Evolutionary conservation across 2,329 filamentous ascomycete species (phyloP).

Genomic region (Rhexocercosporidium sp.): DNA sequence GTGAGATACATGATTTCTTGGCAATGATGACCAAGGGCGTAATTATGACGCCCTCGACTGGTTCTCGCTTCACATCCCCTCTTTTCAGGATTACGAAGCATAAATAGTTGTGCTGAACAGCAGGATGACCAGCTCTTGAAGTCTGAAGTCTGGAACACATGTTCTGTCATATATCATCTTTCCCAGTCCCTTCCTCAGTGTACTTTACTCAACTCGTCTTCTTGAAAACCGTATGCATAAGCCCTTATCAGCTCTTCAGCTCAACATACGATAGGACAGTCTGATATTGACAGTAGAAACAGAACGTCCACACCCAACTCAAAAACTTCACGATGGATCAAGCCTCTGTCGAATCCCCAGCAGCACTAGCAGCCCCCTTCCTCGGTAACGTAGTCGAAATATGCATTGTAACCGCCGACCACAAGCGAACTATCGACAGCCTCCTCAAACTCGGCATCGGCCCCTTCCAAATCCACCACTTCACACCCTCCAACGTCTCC

Average conservation of each 20-base stretch:
- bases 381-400: neutral
- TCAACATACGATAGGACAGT: too few species aligned
- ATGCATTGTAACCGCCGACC: neutral
- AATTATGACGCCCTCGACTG: neutral
- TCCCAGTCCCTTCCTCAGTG: too few species aligned
- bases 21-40: neutral
- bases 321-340: neutral
- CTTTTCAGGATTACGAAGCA: neutral
- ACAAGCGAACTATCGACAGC: neutral
- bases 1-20: neutral
- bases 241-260: too few species aligned
- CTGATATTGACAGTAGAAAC: neutral
- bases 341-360: neutral
- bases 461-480: constrained; percentile 1
- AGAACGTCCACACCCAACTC: neutral
- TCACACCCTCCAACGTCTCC: neutral
- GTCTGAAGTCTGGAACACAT: too few species aligned
- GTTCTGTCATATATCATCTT: too few species aligned
- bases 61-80: neutral
- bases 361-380: neutral
- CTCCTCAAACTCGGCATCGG: constrained; percentile 4
- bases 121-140: too few species aligned
- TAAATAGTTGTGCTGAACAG: too few species aligned
- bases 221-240: too few species aligned
- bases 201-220: too few species aligned